A percentile compares a stretch with the other conserved stretches of the same genome.
These are phyloP conservation scores for Saccharomycopsis fibuligera DNA, from an alignment of 805 yeast species.

Conservation along the genomic window DNA sequence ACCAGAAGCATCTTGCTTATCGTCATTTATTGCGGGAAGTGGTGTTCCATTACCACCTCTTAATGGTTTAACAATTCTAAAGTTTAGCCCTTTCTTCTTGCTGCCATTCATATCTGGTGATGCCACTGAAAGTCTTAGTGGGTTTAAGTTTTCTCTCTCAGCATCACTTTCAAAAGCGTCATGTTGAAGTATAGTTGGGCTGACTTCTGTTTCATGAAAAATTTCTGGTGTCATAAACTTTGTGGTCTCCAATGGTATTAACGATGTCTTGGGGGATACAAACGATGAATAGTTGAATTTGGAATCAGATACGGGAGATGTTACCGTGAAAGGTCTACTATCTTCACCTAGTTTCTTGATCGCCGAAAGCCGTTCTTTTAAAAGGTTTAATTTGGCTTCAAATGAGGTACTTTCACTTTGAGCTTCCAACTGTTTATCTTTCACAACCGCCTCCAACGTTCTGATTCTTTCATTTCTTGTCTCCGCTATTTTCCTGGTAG, in stretches of 20 bases:
- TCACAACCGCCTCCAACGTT: slow-evolving; percentile 43
- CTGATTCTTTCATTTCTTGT: slow-evolving; percentile 51
- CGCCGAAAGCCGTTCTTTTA: slow-evolving; percentile 26
- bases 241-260: neutral
- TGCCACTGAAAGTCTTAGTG: neutral
- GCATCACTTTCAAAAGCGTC: neutral
- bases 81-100: slow-evolving; percentile 38
- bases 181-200: too few species aligned
- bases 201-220: too few species aligned
- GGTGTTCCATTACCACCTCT: slow-evolving; percentile 41
- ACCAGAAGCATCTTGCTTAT: neutral
- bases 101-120: slow-evolving; percentile 3
- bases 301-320: slow-evolving; percentile 3
- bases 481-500: slow-evolving; percentile 50
- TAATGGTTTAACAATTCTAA: slow-evolving; percentile 56
- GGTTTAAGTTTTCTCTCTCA: neutral
- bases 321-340: neutral
- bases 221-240: neutral
- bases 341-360: slow-evolving; percentile 22
- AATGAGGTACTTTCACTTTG: slow-evolving; percentile 43
- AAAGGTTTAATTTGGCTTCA: slow-evolving; percentile 34
- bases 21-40: neutral
- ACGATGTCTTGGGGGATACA: neutral
- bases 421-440: slow-evolving; percentile 44
- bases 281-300: neutral